Evolutionary conservation across 768 basidiomycete species (phyloP).

Genomic region (Calvatia gigantea): DNA sequence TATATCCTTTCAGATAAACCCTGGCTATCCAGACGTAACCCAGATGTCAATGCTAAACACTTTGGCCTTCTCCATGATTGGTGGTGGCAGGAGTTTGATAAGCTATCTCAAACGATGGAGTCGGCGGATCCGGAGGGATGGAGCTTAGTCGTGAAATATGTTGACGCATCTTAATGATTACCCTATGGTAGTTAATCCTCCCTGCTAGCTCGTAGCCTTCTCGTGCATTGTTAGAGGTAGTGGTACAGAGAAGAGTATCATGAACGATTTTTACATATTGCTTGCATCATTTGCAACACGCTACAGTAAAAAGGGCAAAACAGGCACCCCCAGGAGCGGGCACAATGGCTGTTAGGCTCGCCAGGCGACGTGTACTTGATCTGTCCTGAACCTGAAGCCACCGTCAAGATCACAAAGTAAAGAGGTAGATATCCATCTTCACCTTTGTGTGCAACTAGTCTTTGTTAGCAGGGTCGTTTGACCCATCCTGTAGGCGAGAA

Average conservation of each 20-base stretch:
- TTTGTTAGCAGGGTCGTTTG: conserved; percentile 70
- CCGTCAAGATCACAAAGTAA: neutral
- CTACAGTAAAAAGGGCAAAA: too few species aligned
- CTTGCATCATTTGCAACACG: too few species aligned
- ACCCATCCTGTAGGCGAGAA: conserved; percentile 91
- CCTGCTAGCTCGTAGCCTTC: too few species aligned
- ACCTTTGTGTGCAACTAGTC: conserved; percentile 93
- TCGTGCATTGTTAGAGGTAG: too few species aligned
- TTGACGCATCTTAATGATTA: conserved; percentile 29
- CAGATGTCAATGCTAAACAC: conserved; percentile 29
- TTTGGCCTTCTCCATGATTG: conserved; percentile 57
- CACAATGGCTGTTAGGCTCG: conserved; percentile 41
- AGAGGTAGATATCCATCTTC: conserved; percentile 16
- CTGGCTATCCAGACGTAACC: conserved; percentile 58
- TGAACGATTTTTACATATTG: too few species aligned
- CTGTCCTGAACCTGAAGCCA: conserved; percentile 81
- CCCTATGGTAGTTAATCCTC: conserved; percentile 10
- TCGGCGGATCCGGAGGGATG: conserved; percentile 41
- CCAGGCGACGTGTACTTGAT: conserved; percentile 92
- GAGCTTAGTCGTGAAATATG: conserved; percentile 47
- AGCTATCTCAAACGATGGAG: conserved; percentile 40
- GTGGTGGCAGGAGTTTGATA: conserved; percentile 79
- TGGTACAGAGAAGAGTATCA: too few species aligned
- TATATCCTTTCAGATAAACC: conserved; percentile 88
- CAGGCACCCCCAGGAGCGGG: neutral